phyloP scores from a whole-genome alignment of 1,139 yeast species.

The Hyphopichia pseudoburtonii region DNA sequence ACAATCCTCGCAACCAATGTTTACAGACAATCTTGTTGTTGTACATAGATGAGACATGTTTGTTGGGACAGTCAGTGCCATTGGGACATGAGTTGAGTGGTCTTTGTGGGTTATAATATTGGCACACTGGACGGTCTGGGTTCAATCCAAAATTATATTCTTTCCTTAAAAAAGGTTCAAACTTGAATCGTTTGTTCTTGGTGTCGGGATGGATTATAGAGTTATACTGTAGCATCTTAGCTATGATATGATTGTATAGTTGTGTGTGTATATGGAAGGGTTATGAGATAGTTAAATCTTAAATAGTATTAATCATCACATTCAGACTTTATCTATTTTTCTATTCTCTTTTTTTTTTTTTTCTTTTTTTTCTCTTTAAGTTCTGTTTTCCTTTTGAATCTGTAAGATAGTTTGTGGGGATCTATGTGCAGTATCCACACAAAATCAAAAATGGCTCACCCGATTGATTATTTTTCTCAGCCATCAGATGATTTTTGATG shows the following conservation, averaged over 20 bases:
- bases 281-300: too few relatives aligned
- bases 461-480: neutral
- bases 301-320: neutral
- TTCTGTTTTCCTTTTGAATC: neutral
- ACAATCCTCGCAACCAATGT: slow-evolving; percentile 96
- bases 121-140: slow-evolving; percentile 90
- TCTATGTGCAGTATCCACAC: neutral
- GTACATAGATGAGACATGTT: slow-evolving; percentile 81
- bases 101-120: slow-evolving; percentile 58
- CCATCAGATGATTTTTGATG: slow-evolving; percentile 2
- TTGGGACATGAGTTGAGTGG: slow-evolving; percentile 75
- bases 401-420: neutral
- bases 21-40: slow-evolving; percentile 87
- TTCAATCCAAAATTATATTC: slow-evolving; percentile 84
- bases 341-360: neutral
- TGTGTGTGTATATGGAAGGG: neutral
- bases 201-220: slow-evolving; percentile 47
- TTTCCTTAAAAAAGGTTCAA: slow-evolving; percentile 77
- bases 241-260: neutral
- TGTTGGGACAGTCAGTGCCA: slow-evolving; percentile 81
- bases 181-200: slow-evolving; percentile 56
- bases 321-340: neutral
- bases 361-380: neutral
- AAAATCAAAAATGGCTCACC: too few relatives aligned
- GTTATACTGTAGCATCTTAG: slow-evolving; percentile 32